A percentile compares a stretch with the other conserved stretches of the same genome.
These are phyloP conservation scores for Rhipidocladum racemiflorum DNA, from an alignment of 176 grass and related monocot species.

Conservation along the genomic window DNA sequence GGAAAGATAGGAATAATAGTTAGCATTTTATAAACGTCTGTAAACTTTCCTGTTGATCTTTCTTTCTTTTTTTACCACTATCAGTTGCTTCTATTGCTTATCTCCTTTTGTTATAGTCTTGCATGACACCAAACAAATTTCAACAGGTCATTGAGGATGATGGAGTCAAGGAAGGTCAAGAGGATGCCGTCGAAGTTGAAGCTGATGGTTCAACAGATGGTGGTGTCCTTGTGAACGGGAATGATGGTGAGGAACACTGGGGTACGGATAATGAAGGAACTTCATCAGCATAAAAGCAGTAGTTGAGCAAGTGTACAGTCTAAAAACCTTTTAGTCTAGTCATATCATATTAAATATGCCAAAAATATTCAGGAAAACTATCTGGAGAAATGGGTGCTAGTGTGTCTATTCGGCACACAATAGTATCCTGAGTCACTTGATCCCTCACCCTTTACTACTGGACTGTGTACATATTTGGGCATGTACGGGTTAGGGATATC, in stretches of 20 bases:
- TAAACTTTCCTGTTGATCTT: not conserved
- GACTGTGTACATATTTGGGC: not conserved
- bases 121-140: slow-evolving; percentile 15
- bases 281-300: slow-evolving; percentile 37
- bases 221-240: slow-evolving; percentile 56
- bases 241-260: slow-evolving; percentile 70
- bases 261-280: slow-evolving; percentile 54
- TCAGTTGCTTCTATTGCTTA: not conserved
- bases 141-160: slow-evolving; percentile 33
- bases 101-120: not conserved
- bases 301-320: slow-evolving; percentile 35
- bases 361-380: not conserved
- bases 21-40: not conserved
- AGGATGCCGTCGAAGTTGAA: slow-evolving; percentile 46
- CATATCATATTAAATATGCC: not conserved
- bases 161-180: slow-evolving; percentile 7
- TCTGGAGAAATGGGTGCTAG: not conserved
- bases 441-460: not conserved
- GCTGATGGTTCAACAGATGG: slow-evolving; percentile 49
- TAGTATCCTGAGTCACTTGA: not conserved
- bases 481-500: not conserved
- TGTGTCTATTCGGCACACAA: not conserved
- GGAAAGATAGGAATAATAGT: not conserved
- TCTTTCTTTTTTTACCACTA: not conserved
- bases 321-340: slow-evolving; percentile 24